Conservation (phyloP, 2,329 filamentous ascomycete genomes). For the Verticillium klebahnii region DNA sequence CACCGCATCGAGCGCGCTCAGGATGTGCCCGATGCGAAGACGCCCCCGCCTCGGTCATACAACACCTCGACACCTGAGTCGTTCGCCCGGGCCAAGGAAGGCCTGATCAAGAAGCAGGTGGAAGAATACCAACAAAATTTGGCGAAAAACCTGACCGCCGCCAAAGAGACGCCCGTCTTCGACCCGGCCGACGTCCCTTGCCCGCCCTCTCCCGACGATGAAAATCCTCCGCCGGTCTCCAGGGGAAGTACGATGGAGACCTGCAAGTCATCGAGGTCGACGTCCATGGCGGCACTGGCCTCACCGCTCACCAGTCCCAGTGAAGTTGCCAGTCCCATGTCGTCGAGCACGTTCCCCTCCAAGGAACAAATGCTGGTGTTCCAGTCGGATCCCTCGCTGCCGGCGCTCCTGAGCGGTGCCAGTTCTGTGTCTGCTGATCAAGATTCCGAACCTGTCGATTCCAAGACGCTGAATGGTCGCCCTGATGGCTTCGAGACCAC, state of each 20-base stretch:
- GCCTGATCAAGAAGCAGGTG: conserved; percentile 23
- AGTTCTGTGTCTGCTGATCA: conserved; percentile 61
- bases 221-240: conserved; percentile 27
- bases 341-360: conserved; percentile 29
- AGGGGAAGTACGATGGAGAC: conserved; percentile 38
- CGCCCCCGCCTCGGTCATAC: conserved; percentile 27
- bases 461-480: conserved; percentile 36
- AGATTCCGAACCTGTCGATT: conserved; percentile 52
- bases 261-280: conserved; percentile 45
- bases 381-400: conserved; percentile 60
- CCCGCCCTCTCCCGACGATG: conserved; percentile 42
- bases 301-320: conserved; percentile 53
- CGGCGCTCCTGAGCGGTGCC: conserved; percentile 58
- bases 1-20: conserved; percentile 33
- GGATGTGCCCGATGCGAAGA: conserved; percentile 27
- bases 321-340: conserved; percentile 45
- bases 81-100: conserved; percentile 30
- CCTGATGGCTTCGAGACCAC: conserved; percentile 44
- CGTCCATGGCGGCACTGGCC: conserved; percentile 41
- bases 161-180: conserved; percentile 12
- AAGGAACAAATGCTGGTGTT: conserved; percentile 47
- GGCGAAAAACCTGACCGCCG: conserved; percentile 19
- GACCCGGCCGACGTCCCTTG: conserved; percentile 30
- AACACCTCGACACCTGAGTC: conserved; percentile 34
- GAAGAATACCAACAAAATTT: conserved; percentile 27